Evolutionary conservation across 1,284 basidiomycete genomes (phyloP).

Genomic region (Ganoderma meredithae): DNA sequence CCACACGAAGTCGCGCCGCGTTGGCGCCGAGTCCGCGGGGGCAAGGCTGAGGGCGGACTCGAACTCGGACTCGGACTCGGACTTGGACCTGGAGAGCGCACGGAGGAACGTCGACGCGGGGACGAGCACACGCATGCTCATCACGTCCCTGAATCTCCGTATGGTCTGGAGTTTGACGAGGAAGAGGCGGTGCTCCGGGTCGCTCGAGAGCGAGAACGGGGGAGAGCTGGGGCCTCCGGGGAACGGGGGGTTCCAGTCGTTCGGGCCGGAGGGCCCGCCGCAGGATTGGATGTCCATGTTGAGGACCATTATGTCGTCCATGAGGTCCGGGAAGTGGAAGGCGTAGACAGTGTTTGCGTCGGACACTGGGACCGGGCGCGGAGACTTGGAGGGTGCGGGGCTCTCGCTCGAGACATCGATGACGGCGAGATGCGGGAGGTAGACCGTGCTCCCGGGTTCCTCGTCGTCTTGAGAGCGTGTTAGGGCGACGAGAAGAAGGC

Average conservation of each 20-base stretch:
- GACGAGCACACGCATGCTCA: slow-evolving; percentile 54
- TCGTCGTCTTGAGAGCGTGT: slow-evolving; percentile 22
- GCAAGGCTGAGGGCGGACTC: too few species aligned
- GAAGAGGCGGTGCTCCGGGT: slow-evolving; percentile 50
- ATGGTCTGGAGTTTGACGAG: slow-evolving; percentile 48
- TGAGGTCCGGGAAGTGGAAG: slow-evolving; percentile 51
- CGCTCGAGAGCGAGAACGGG: slow-evolving; percentile 56
- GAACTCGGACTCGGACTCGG: too few species aligned
- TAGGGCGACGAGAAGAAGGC: slow-evolving; percentile 35
- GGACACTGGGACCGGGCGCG: slow-evolving; percentile 37
- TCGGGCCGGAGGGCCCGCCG: slow-evolving; percentile 48
- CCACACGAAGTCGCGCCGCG: slow-evolving; percentile 50
- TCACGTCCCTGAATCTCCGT: neutral
- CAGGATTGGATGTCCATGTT: slow-evolving; percentile 59
- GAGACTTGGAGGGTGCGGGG: slow-evolving; percentile 16
- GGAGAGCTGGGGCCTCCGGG: too few species aligned
- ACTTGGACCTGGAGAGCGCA: slow-evolving; percentile 32
- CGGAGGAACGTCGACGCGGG: slow-evolving; percentile 53
- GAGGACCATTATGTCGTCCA: slow-evolving; percentile 36
- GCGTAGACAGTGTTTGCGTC: slow-evolving; percentile 45
- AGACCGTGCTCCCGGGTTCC: slow-evolving; percentile 9
- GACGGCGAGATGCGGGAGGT: slow-evolving; percentile 37
- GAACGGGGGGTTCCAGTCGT: too few species aligned
- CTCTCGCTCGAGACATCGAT: slow-evolving; percentile 38
- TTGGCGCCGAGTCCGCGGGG: too few species aligned